Percentiles rank a stretch among this genome's conserved stretches.
Conservation (phyloP, 2,329 filamentous ascomycete species). For the Pyrenophora tritici-repentis region DNA sequence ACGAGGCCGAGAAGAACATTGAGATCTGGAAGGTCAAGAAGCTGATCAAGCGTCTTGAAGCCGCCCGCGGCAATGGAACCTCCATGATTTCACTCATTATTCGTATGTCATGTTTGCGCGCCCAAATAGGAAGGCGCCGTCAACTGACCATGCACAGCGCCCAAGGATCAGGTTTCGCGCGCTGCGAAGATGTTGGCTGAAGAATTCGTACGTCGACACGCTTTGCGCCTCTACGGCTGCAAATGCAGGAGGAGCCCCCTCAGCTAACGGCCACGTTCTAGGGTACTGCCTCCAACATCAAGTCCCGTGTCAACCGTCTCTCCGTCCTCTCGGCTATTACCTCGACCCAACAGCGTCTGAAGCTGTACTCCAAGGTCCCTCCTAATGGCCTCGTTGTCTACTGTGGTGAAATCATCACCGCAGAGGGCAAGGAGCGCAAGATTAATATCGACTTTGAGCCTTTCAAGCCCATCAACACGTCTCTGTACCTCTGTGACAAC, state of each 20-base stretch:
- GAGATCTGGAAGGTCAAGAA: constrained; percentile 99
- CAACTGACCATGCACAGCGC: constrained; percentile 62
- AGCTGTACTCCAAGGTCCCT: constrained; percentile 98
- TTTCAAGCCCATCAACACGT: constrained; percentile 99
- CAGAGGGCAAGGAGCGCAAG: constrained; percentile 97
- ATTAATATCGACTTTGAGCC: constrained; percentile 99
- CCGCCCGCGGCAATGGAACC: constrained; percentile 96
- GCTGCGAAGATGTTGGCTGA: constrained; percentile 99
- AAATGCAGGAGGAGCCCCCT: too few relatives aligned
- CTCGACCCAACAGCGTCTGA: constrained; percentile 97
- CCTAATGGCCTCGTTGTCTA: constrained; percentile 97
- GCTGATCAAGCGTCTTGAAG: constrained; percentile 97
- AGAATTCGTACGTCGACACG: constrained; percentile 78
- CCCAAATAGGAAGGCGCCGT: not conserved
- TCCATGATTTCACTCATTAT: constrained; percentile 99
- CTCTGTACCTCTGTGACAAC: constrained; percentile 98
- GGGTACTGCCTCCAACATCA: constrained; percentile 99
- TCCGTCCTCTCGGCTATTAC: constrained; percentile 98
- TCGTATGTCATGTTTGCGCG: constrained; percentile 62
- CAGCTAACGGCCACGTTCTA: constrained; percentile 42
- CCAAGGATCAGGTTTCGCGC: constrained; percentile 96
- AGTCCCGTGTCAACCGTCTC: constrained; percentile 97
- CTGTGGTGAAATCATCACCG: constrained; percentile 99
- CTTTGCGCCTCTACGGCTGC: not conserved
- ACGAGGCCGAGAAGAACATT: constrained; percentile 97